Conservation (phyloP, 371 early-diverging fungal genomes). For the Entomophthora muscae region DNA sequence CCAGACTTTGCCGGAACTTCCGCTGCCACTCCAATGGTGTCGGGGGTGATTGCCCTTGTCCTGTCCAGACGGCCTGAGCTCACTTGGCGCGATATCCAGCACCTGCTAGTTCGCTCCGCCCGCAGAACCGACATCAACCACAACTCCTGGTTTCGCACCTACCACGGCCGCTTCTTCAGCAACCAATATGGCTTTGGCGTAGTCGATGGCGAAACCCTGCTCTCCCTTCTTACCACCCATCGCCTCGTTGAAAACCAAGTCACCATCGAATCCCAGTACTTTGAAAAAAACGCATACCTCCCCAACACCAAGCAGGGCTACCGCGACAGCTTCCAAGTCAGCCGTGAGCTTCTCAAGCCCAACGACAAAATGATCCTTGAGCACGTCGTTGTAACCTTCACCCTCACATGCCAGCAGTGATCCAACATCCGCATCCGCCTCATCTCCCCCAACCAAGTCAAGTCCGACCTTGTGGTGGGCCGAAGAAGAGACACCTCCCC, state of each 20-base stretch:
- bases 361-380: no score
- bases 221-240: no score
- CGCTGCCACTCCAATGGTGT: slow-evolving; percentile 90
- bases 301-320: no score
- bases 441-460: slow-evolving; percentile 44
- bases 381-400: no score
- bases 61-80: slow-evolving; percentile 51
- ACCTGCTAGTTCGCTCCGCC: slow-evolving; percentile 60
- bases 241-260: no score
- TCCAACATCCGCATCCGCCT: slow-evolving; percentile 66
- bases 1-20: slow-evolving; percentile 82
- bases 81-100: slow-evolving; percentile 83
- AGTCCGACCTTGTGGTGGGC: slow-evolving; percentile 42
- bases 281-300: no score
- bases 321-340: no score
- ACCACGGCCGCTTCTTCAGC: slow-evolving; percentile 47
- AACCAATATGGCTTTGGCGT: slow-evolving; percentile 89
- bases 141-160: slow-evolving; percentile 35
- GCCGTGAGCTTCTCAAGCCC: no score
- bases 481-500: slow-evolving; percentile 40
- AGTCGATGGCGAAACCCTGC: no score
- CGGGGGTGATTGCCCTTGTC: slow-evolving; percentile 82
- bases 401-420: slow-evolving; percentile 53
- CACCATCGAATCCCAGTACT: no score
- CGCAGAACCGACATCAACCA: slow-evolving; percentile 44